Base-by-base conservation (phyloP, 768 basidiomycete genomes). In the Pulveroboletus frians region DNA sequence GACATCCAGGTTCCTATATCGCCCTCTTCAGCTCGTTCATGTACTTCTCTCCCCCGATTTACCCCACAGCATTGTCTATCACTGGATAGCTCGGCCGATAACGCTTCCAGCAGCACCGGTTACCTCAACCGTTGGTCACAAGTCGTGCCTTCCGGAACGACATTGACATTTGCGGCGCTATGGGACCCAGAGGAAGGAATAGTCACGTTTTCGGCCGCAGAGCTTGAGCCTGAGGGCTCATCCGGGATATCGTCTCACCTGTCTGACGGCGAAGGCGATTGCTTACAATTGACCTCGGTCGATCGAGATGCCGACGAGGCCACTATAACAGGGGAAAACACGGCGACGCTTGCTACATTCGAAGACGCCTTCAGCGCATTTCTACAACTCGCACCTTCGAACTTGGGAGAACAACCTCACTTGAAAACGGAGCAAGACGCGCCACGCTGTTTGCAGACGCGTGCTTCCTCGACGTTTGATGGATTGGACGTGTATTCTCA, bases 131-230 rank as follows among this genome's bases (percentile, higher is more conserved):
- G 78, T 31, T 83, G 79, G 81, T 81, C 80, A 13, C 75, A 80
- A 26, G 64, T 81, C 39, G 69, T 80, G 6, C 79, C 80, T 15
- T 78, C 81, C 5, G 75, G 77, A 46, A 67, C 76, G 23, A 79
- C 74, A 3, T 66, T 83, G 52, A 79, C 75, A 3, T 84, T 84
- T 55, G 81, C 78, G 4, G 78, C 79, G 6, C 61, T 82, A 29
- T 84, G 77, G 76, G 79, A 81, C 50, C 75, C 76, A 2, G 73
- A 76, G 1, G 75, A 80, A 6, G 81, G 78, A 30, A 72, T 81
- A 54, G 70, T 82, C 51, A 73, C 75, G 29, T 82, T 83, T 59
- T 80, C 79, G 1, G 76, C 74, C 23, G 72, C 76, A 23, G 64
- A 69, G 43, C 71, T 78, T 26, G 68, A 71, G 32, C 47, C 59